These are phyloP conservation scores for Piper betle DNA, from an alignment of 164 flowering plant species.

Conservation along the genomic window DNA sequence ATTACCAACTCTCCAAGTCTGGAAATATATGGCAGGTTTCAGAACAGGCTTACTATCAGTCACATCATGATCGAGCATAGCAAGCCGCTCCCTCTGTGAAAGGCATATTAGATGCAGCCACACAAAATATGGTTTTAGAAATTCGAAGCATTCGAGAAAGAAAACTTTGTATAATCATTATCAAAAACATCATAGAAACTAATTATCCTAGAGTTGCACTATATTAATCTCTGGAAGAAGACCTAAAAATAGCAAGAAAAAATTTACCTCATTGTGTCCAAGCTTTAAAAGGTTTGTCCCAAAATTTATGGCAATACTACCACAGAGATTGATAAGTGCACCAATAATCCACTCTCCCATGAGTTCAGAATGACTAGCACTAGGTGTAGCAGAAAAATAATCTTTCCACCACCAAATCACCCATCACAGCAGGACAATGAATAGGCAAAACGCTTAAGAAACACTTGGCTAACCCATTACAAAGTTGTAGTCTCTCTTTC, in stretches of 20 bases:
- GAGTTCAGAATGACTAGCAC: slow-evolving; percentile 14
- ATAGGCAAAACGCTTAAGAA: slow-evolving; percentile 1
- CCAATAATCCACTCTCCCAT: slow-evolving; percentile 94
- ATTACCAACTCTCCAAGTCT: slow-evolving; percentile 89
- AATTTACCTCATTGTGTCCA: slow-evolving; percentile 75
- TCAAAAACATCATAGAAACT: neutral
- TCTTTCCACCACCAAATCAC: slow-evolving; percentile 2
- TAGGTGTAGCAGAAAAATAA: slow-evolving; percentile 5
- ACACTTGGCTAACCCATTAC: too few relatives aligned
- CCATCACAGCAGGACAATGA: slow-evolving; percentile 1
- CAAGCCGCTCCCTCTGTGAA: slow-evolving; percentile 64
- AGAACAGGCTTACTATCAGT: slow-evolving; percentile 35
- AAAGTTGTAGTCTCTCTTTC: too few relatives aligned
- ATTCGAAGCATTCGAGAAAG: too few relatives aligned
- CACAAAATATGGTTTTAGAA: too few relatives aligned
- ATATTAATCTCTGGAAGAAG: too few relatives aligned
- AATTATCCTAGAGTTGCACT: too few relatives aligned
- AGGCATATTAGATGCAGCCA: neutral
- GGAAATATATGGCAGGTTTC: slow-evolving; percentile 81
- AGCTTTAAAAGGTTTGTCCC: slow-evolving; percentile 95
- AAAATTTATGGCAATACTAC: slow-evolving; percentile 92
- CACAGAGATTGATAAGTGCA: slow-evolving; percentile 80
- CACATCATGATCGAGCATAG: slow-evolving; percentile 40
- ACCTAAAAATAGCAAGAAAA: neutral
- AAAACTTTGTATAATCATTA: neutral